Conservation (phyloP, 179 eudicot genomes). For the Silene coronaria region DNA sequence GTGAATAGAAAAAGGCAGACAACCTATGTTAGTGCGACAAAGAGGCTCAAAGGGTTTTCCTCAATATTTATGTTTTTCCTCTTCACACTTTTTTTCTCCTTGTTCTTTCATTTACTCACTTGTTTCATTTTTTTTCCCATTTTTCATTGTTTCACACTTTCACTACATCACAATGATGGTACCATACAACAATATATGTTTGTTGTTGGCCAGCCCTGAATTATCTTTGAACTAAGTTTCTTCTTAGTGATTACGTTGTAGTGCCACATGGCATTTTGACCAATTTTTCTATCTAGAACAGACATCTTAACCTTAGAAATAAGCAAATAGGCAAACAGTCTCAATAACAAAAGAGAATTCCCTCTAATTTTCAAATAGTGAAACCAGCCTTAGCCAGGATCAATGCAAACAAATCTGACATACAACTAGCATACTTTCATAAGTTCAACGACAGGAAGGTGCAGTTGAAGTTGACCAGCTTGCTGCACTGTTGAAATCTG, state of each 20-base stretch:
- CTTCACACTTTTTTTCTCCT: not conserved
- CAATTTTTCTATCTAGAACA: not conserved
- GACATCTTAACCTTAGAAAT: not conserved
- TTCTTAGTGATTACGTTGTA: not conserved
- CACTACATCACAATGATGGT: not conserved
- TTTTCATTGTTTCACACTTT: not conserved
- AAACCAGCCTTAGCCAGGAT: not conserved
- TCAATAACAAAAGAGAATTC: not conserved
- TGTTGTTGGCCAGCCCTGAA: not conserved
- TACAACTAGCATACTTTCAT: conserved; percentile 53
- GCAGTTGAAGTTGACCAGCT: conserved; percentile 70
- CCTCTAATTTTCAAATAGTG: not conserved
- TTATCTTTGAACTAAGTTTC: not conserved
- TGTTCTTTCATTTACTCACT: not conserved
- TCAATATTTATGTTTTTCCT: not conserved
- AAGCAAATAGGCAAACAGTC: not conserved
- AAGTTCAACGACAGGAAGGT: conserved; percentile 82
- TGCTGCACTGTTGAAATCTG: conserved; percentile 50
- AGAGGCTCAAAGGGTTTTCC: not conserved
- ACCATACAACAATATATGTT: not conserved
- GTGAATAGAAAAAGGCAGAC: not conserved
- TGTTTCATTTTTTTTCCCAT: not conserved
- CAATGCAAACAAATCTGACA: not conserved
- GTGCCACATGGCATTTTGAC: not conserved
- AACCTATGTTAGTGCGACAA: not conserved